Base-by-base conservation (phyloP, 768 basidiomycete species). In the Aureoboletus auriporus region DNA sequence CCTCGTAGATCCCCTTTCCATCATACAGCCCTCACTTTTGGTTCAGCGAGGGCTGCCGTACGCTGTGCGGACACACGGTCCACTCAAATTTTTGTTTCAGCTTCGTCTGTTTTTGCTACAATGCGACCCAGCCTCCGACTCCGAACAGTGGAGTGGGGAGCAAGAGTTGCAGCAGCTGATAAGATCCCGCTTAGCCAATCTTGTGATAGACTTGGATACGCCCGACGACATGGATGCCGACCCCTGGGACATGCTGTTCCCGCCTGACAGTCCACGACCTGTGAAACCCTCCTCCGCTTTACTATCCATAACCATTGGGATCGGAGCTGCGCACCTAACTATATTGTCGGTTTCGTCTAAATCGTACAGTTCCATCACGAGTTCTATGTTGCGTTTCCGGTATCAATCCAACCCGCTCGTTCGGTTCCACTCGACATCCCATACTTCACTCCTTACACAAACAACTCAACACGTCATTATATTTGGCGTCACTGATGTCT, bases 11-110 rank as follows among this genome's bases (percentile, higher is more conserved):
- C 86, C 89, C 8, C 72, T 90, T 12, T 92, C 91, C 17, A 81
- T 87, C 29, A 89, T 83, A 28, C 89, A 92, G 41, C 87, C 89
- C 6, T 92, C 90, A 3, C 90, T 81, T 60, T 75, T 94, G 30
- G 80, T 93, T 23, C 89, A 89, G 60, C 79, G 74, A 39, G 90
- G 90, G 5, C 65, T 75, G 8, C 85, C 89, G 8, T 78, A 85
- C 39, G 62, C 73, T 31, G 62, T 91, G 42, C 86, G 93, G 23
- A 77, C 77, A 23, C 83, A 89, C 52, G 67, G 77, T 0, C 74
- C 77, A 1, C 93, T 92, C 74, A 83, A 82, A 56, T 79, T 94
- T 44, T 69, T 94, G 17, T 83, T 87, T 51, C 84, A 91, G 58
- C 74, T 95, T 26, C 83, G 93, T 20, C 41, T 53, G 31, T 57